Conservation (phyloP, 805 yeast genomes). For the Candida maesae region DNA sequence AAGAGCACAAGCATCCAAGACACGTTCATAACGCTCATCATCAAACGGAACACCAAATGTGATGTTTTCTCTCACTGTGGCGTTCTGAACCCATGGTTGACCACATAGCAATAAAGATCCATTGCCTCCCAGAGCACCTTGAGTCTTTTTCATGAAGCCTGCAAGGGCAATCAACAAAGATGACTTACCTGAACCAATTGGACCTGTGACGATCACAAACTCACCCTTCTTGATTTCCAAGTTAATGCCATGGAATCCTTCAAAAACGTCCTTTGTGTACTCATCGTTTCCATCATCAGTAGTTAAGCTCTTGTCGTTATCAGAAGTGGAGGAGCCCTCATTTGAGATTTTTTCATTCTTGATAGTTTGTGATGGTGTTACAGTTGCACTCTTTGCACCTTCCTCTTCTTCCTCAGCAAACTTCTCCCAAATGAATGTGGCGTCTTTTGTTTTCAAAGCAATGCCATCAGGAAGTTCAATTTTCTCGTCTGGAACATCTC, state of each 20-base stretch:
- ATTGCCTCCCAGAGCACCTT: slow-evolving; percentile 46
- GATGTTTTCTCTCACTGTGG: slow-evolving; percentile 66
- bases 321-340: slow-evolving; percentile 17
- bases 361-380: not conserved
- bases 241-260: slow-evolving; percentile 16
- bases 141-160: slow-evolving; percentile 55
- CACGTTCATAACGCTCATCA: slow-evolving; percentile 44
- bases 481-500: slow-evolving; percentile 30
- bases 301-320: slow-evolving; percentile 7
- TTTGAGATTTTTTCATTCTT: not conserved
- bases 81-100: slow-evolving; percentile 74
- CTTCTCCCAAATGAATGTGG: slow-evolving; percentile 65
- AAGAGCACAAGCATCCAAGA: slow-evolving; percentile 58
- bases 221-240: slow-evolving; percentile 49
- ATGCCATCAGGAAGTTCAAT: slow-evolving; percentile 24
- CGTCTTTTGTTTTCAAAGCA: slow-evolving; percentile 50
- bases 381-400: not conserved
- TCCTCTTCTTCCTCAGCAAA: slow-evolving; percentile 31
- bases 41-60: slow-evolving; percentile 53
- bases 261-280: slow-evolving; percentile 9
- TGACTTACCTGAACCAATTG: slow-evolving; percentile 76
- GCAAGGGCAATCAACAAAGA: slow-evolving; percentile 63
- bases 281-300: slow-evolving; percentile 13
- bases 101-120: slow-evolving; percentile 48
- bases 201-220: slow-evolving; percentile 70